Evolutionary conservation across 495 filamentous ascomycete species (phyloP).

Genomic region (Chaetomidium leptoderma): DNA sequence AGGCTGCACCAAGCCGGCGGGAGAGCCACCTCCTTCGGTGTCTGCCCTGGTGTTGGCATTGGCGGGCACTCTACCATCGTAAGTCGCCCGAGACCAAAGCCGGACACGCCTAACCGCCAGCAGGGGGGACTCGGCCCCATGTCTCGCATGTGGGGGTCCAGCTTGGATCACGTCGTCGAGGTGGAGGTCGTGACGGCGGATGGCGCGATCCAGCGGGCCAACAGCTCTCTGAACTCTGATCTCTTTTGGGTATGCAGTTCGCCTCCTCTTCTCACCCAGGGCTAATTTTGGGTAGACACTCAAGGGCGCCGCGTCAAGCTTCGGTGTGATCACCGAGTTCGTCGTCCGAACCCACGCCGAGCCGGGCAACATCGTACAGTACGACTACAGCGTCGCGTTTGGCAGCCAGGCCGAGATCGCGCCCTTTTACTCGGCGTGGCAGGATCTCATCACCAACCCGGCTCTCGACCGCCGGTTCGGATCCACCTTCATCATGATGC

Average conservation of each 20-base stretch:
- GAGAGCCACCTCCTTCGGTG: slow-evolving; percentile 64
- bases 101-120: slow-evolving; percentile 2
- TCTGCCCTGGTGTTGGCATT: slow-evolving; percentile 59
- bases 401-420: slow-evolving; percentile 42
- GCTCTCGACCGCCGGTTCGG: slow-evolving; percentile 52
- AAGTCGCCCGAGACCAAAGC: neutral
- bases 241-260: slow-evolving; percentile 50
- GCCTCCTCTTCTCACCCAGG: neutral
- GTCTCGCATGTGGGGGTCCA: slow-evolving; percentile 54
- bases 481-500: slow-evolving; percentile 47
- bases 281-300: slow-evolving; percentile 37
- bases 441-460: slow-evolving; percentile 47
- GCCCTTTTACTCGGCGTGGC: slow-evolving; percentile 39
- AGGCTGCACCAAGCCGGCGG: slow-evolving; percentile 57
- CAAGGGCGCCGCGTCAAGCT: slow-evolving; percentile 56
- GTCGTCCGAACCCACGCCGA: slow-evolving; percentile 56
- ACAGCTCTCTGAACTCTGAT: slow-evolving; percentile 47
- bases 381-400: slow-evolving; percentile 45
- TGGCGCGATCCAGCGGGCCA: slow-evolving; percentile 53
- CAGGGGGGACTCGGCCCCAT: slow-evolving; percentile 51
- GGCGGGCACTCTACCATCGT: slow-evolving; percentile 67
- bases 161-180: slow-evolving; percentile 50
- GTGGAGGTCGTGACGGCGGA: slow-evolving; percentile 60
- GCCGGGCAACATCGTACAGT: slow-evolving; percentile 50
- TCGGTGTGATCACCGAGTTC: slow-evolving; percentile 63